These are phyloP conservation scores for Beauveria pseudobassiana DNA, from an alignment of 2,329 filamentous ascomycete species.

Conservation along the genomic window DNA sequence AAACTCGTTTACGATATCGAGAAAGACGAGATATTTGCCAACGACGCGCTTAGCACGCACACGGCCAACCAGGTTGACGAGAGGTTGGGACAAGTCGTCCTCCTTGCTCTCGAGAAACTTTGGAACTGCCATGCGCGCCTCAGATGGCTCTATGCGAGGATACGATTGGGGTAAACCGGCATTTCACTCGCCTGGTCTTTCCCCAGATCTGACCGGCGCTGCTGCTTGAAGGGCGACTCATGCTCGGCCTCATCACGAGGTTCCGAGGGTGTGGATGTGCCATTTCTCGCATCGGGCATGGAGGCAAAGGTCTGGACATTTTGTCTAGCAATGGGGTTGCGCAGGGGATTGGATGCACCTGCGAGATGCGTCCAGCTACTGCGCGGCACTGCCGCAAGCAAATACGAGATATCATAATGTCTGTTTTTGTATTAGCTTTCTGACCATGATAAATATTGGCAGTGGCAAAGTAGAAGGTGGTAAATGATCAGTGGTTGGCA, in stretches of 20 bases:
- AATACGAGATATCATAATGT: conserved; percentile 29
- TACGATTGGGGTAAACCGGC: conserved; percentile 28
- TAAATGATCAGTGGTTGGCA: conserved; percentile 31
- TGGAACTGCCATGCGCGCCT: conserved; percentile 23
- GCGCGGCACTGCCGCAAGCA: conserved; percentile 29
- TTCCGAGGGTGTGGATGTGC: conserved; percentile 14
- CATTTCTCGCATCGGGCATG: conserved; percentile 4
- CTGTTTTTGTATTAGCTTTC: conserved; percentile 19
- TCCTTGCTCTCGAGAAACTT: conserved; percentile 26
- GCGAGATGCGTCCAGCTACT: conserved; percentile 1
- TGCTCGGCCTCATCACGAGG: conserved; percentile 17
- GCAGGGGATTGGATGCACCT: neutral
- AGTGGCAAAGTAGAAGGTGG: conserved; percentile 10
- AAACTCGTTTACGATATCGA: conserved; percentile 71
- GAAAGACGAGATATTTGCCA: conserved; percentile 74
- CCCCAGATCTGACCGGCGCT: conserved; percentile 25
- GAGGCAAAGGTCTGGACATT: conserved; percentile 3
- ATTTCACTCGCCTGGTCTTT: conserved; percentile 27
- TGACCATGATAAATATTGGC: conserved; percentile 6
- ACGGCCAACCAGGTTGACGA: conserved; percentile 48
- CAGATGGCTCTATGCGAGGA: conserved; percentile 25
- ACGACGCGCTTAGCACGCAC: conserved; percentile 62
- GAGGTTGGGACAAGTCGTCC: conserved; percentile 19
- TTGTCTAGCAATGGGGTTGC: conserved; percentile 1
- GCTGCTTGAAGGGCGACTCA: conserved; percentile 29